Evolutionary conservation across 176 grass and related monocot genomes (phyloP).

Genomic region (Pontederia paniculata): DNA sequence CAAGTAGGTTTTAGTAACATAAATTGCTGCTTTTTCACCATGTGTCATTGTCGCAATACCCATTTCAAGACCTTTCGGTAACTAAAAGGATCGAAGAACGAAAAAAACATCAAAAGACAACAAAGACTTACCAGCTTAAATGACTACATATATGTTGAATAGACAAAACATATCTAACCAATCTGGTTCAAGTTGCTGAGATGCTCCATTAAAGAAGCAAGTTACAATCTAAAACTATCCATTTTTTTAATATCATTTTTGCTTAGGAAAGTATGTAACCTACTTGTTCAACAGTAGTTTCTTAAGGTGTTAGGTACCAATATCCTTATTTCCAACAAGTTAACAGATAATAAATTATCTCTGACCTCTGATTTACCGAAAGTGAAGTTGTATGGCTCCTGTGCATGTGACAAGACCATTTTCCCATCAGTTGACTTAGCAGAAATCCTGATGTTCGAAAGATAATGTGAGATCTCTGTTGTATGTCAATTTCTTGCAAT

Average conservation of each 20-base stretch:
- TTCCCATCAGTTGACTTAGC: constrained; percentile 72
- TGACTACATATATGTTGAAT: too few relatives aligned
- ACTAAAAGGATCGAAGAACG: constrained; percentile 35
- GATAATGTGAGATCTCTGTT: not conserved
- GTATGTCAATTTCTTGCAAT: too few relatives aligned
- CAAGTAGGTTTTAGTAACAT: constrained; percentile 60
- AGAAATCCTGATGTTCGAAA: constrained; percentile 44
- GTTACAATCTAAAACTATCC: too few relatives aligned
- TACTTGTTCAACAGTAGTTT: too few relatives aligned
- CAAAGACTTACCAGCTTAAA: too few relatives aligned
- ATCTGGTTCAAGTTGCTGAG: too few relatives aligned
- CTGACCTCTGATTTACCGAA: constrained; percentile 87
- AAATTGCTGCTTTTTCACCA: constrained; percentile 79
- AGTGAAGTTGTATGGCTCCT: constrained; percentile 78
- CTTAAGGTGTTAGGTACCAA: too few relatives aligned
- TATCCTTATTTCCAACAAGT: too few relatives aligned
- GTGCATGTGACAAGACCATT: constrained; percentile 45
- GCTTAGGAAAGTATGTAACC: too few relatives aligned
- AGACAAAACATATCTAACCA: too few relatives aligned
- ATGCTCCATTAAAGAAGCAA: too few relatives aligned
- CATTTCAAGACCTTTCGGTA: constrained; percentile 95
- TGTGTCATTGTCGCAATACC: constrained; percentile 76
- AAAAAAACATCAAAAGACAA: constrained; percentile 13
- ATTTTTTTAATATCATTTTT: too few relatives aligned
- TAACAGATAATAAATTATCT: constrained; percentile 1